Evolutionary conservation across 1,284 basidiomycete genomes (phyloP), one percentile per base, ranked within the genome.

Genomic region (Wallemia hederae): DNA sequence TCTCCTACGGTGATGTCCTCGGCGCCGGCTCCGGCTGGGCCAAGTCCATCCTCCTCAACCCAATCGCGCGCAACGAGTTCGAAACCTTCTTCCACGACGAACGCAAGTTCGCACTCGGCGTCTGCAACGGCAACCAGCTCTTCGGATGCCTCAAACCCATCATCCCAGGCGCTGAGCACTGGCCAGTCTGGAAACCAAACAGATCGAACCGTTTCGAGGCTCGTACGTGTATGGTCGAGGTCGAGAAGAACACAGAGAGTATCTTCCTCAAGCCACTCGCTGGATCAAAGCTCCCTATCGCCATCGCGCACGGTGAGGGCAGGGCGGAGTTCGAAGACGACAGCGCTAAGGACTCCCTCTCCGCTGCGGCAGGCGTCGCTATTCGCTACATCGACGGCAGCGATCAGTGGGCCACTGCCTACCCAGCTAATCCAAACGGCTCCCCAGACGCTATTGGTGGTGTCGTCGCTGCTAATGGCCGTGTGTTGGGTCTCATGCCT

Each of bases 121-220:
- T 99, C 27, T 99, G 94, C 75, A 99, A 99, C 69, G 92, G 92
- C 3, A 98, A 92, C 71, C 92, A 99, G 72, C 88, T 97, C 77
- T 79, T 98, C 67, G 83, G 82, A 66, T 82, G 88, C 66, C 77
- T 99, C 61, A 78, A 78, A 62, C 81, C 83, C 61, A 81, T 97
- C 64, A 83, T 97, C 63, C 88, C 89, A 1, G 91, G 90, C 27
- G 81, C 86, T 29, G 74, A 79, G 62, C 68, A 75, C 62, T 98
- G 91, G 92, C 94, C 92, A 0, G 76, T 78, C 63, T 91, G 96
- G 78, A 91, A 91, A 74, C 74, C 78, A 31, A 98, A 99, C 71
- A 74, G 77, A 63, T 85, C 83, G 63, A 89, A 83, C 65, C 78
- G 92, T 59, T 98, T 96, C 72, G 92, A 99, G 71, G 89, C 78